Percentiles rank a stretch among this genome's conserved stretches.
Evolutionary conservation across 2,329 filamentous ascomycete species (phyloP).

Genomic region (Capronia americana): DNA sequence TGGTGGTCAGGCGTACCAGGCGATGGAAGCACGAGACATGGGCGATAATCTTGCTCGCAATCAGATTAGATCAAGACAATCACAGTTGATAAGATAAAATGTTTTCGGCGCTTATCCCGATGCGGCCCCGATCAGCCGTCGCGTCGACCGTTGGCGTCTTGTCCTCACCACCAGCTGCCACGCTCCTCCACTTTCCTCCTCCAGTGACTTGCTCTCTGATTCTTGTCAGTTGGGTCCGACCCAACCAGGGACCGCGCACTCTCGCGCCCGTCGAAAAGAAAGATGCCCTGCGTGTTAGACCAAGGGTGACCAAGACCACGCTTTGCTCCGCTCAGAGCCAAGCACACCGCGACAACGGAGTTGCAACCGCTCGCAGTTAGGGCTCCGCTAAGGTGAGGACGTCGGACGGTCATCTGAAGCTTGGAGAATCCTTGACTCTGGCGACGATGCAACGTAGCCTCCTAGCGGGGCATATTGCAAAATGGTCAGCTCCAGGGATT

Average conservation of each 20-base stretch:
- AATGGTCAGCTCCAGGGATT: background rate
- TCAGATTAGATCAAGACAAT: constrained; percentile 13
- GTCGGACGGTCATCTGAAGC: background rate
- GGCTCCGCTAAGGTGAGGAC: background rate
- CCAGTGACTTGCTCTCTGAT: background rate
- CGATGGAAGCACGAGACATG: background rate
- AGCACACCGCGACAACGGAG: background rate
- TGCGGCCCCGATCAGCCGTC: constrained; percentile 6
- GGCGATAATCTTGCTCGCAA: background rate
- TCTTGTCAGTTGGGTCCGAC: no score
- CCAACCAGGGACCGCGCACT: background rate
- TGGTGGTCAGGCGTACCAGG: background rate
- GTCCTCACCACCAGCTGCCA: background rate
- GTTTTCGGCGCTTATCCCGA: constrained; percentile 8
- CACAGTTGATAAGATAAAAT: constrained; percentile 17
- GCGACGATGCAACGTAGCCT: background rate
- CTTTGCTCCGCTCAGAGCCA: background rate
- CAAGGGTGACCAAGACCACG: constrained; percentile 1
- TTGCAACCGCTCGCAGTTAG: background rate
- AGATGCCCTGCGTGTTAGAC: background rate
- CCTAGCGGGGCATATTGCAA: background rate
- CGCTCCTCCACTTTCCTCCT: background rate
- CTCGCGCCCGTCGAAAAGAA: background rate
- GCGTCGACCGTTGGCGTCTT: constrained; percentile 11
- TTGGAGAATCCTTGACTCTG: background rate